A percentile compares a stretch with the other conserved stretches of the same genome.
Conservation (phyloP, 495 filamentous ascomycete species). For the Xylaria grammica region DNA sequence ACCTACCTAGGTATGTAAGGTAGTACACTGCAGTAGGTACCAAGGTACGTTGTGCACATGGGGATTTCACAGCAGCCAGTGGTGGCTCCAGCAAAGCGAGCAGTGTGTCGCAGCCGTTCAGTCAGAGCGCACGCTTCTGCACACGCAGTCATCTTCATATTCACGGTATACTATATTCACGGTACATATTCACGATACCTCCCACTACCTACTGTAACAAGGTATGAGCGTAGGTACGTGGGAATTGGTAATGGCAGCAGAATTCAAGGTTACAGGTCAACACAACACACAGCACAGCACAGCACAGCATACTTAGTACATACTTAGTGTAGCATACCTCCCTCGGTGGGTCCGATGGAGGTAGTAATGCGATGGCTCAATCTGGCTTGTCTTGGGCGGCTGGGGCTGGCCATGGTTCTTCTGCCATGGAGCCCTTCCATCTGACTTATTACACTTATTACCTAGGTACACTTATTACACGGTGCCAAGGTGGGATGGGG, state of each 20-base stretch:
- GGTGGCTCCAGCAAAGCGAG: constrained; percentile 7
- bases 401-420: constrained; percentile 10
- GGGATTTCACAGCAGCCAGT: constrained; percentile 16
- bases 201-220: too few species aligned
- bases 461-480: too few species aligned
- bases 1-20: too few species aligned
- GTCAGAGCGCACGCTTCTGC: constrained; percentile 10
- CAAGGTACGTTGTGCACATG: too few species aligned
- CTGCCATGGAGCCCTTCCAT: not conserved
- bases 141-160: too few species aligned
- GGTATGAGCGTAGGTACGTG: too few species aligned
- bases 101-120: constrained; percentile 15
- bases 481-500: constrained; percentile 40
- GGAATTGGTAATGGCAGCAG: too few species aligned
- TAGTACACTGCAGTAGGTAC: too few species aligned
- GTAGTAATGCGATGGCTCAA: not conserved
- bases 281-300: too few species aligned
- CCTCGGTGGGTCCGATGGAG: constrained; percentile 18
- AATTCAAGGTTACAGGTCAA: not conserved
- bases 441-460: not conserved
- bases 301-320: too few species aligned
- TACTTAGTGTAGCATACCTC: constrained; percentile 6
- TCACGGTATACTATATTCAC: too few species aligned
- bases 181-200: too few species aligned
- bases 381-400: constrained; percentile 13